Base-by-base conservation (phyloP, 2,329 filamentous ascomycete genomes). In the Aspergillus hiratsukae region DNA sequence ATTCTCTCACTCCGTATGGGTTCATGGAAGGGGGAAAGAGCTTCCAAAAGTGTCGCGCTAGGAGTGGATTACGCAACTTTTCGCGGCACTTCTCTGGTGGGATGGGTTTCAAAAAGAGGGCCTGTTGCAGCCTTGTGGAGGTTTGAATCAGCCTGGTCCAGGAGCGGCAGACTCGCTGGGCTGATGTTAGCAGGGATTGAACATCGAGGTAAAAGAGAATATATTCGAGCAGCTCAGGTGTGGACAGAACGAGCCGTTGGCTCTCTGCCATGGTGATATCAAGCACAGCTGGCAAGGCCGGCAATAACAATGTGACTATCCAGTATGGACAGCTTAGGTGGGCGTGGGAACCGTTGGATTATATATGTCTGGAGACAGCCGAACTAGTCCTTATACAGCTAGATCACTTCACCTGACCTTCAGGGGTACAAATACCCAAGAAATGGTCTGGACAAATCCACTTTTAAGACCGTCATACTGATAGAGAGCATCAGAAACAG, bases 91-190 rank as follows among this genome's bases (percentile, higher is more conserved):
- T 2, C n/a, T 41, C 40, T 41, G 40, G 19, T 41, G 40, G 40
- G 8, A 10, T 41, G 0, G 41, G 54, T 25, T 52, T 31, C 66
- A 72, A 51, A 65, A 58, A 52, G 3, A 58, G 35, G 1, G 21
- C 37, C 8, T 27, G 23, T 25, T 58, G 52, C 1, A 57, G 27
- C 4, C 2, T 11, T 8, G 10, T 3, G 25, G 49, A 58, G 19
- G 6, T 4, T n/a, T 37, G 17, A 19, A 55, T 49, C 4, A 52
- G 1, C 1, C n/a, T 19, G 6, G 51, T 27, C 56, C 51, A 58
- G 46, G 31, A 37, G 28, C 6, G 51, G 21, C 48, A 53, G 19
- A 53, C 51, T 45, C 53, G 53, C 25, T 53, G 50, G 23, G 46
- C 35, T 1, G 53, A 51, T 5, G 41, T 49, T 4, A 58, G 37